Percentiles rank a stretch among this genome's conserved stretches.
Conservation (phyloP, 495 filamentous ascomycete genomes). For the Aspergillus indologenus region DNA sequence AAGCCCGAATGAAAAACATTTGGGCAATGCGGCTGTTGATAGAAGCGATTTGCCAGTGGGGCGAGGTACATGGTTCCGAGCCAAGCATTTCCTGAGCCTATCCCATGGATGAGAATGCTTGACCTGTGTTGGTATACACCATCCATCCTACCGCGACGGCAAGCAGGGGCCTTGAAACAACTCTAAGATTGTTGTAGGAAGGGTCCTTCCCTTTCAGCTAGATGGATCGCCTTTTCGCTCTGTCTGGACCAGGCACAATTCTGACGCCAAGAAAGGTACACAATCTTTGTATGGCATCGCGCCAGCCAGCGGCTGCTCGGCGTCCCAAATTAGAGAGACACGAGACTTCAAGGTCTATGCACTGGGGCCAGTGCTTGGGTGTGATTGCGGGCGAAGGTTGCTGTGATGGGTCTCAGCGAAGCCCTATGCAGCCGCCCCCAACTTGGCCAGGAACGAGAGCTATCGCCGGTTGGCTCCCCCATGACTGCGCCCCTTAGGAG, state of each 20-base stretch:
- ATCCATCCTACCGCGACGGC: not conserved
- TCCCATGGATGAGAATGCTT: not conserved
- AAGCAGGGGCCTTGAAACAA: not conserved
- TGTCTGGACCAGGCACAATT: not conserved
- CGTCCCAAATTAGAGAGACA: not conserved
- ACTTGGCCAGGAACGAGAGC: not conserved
- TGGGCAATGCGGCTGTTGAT: not conserved
- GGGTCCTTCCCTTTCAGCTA: not conserved
- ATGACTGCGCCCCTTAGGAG: not conserved
- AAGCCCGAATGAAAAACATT: not conserved
- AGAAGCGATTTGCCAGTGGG: not conserved
- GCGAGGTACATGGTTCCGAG: not conserved
- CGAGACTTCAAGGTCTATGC: not conserved
- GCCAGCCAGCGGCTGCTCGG: not conserved
- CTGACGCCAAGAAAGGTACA: not conserved
- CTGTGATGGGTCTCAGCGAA: not conserved
- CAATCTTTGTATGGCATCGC: not conserved
- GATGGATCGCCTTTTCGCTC: not conserved
- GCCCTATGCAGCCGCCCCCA: constrained; percentile 2
- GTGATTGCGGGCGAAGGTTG: not conserved
- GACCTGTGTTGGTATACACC: not conserved
- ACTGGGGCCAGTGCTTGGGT: not conserved
- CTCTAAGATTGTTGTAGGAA: not conserved
- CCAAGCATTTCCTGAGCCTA: not conserved
- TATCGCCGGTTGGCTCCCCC: not conserved